Percentiles rank a stretch among this genome's conserved stretches.
phyloP scores from a whole-genome alignment of 2,329 filamentous ascomycete genomes.

The Ascosphaera apis region DNA sequence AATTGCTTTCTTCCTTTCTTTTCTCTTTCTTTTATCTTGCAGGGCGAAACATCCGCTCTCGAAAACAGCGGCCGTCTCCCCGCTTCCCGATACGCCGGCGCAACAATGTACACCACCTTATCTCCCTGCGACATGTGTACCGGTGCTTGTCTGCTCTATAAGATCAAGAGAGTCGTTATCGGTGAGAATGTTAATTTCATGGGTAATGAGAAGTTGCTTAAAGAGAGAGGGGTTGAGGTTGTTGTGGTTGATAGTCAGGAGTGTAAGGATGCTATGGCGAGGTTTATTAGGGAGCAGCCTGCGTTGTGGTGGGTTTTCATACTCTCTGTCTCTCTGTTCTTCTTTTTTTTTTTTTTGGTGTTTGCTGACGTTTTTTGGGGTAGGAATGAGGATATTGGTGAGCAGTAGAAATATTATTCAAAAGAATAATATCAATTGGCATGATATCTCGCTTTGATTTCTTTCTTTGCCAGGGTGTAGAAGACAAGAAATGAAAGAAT shows the following conservation, averaged over 20 bases:
- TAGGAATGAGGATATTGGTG: constrained; percentile 38
- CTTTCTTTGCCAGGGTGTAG: too few species aligned
- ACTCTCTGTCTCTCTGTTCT: constrained; percentile 2
- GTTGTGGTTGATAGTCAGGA: constrained; percentile 43
- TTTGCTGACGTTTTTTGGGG: constrained; percentile 6
- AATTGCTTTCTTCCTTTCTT: neutral
- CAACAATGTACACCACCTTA: constrained; percentile 66
- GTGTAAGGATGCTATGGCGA: constrained; percentile 45
- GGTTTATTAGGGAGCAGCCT: constrained; percentile 49
- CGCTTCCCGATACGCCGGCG: constrained; percentile 42
- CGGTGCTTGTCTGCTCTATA: constrained; percentile 54
- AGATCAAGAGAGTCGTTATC: constrained; percentile 49
- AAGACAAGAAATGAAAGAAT: too few species aligned
- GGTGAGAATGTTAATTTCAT: constrained; percentile 57
- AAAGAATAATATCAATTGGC: too few species aligned
- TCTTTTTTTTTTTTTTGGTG: constrained; percentile 2
- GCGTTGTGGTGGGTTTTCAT: constrained; percentile 37
- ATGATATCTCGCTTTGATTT: too few species aligned
- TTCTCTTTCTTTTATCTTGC: constrained; percentile 2
- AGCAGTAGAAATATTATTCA: too few species aligned
- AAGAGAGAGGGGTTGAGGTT: constrained; percentile 45
- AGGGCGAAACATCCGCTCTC: constrained; percentile 58
- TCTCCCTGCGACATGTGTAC: constrained; percentile 69
- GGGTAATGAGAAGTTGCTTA: constrained; percentile 48
- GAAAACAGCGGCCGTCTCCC: constrained; percentile 51